These are phyloP conservation scores for Rhodotorula taiwanensis DNA, from an alignment of 768 basidiomycete genomes.

Conservation along the genomic window DNA sequence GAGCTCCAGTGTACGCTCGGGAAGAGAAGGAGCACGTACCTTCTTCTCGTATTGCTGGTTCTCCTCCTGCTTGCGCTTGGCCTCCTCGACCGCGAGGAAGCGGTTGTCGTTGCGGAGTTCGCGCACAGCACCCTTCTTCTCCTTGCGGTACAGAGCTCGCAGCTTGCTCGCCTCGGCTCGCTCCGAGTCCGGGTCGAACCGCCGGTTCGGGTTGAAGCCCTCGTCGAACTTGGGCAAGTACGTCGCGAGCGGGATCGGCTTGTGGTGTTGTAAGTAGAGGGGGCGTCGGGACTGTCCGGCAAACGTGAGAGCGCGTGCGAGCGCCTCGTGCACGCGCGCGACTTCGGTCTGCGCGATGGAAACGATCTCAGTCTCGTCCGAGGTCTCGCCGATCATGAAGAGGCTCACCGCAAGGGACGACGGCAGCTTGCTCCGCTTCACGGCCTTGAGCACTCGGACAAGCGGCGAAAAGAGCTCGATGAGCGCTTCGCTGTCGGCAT, in stretches of 20 bases:
- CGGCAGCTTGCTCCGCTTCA: slow-evolving; percentile 52
- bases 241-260: slow-evolving; percentile 88
- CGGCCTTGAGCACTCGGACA: slow-evolving; percentile 52
- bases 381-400: background rate
- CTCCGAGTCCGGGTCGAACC: slow-evolving; percentile 84
- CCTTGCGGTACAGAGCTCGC: slow-evolving; percentile 83
- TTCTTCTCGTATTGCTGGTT: slow-evolving; percentile 67
- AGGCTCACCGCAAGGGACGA: slow-evolving; percentile 55
- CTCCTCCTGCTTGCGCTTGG: slow-evolving; percentile 76
- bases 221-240: slow-evolving; percentile 89
- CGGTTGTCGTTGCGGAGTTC: slow-evolving; percentile 91
- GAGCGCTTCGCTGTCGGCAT: slow-evolving; percentile 51
- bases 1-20: too few species aligned
- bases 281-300: slow-evolving; percentile 55
- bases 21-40: slow-evolving; percentile 12
- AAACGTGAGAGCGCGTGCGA: slow-evolving; percentile 32
- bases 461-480: slow-evolving; percentile 76
- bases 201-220: slow-evolving; percentile 45
- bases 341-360: slow-evolving; percentile 8
- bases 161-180: slow-evolving; percentile 79
- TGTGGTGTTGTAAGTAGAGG: slow-evolving; percentile 80
- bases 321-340: slow-evolving; percentile 3
- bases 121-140: slow-evolving; percentile 90
- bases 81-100: slow-evolving; percentile 83
- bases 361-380: background rate